phyloP scores from a whole-genome alignment of 345 rosid genomes.

The Eucalyptus curtisii region DNA sequence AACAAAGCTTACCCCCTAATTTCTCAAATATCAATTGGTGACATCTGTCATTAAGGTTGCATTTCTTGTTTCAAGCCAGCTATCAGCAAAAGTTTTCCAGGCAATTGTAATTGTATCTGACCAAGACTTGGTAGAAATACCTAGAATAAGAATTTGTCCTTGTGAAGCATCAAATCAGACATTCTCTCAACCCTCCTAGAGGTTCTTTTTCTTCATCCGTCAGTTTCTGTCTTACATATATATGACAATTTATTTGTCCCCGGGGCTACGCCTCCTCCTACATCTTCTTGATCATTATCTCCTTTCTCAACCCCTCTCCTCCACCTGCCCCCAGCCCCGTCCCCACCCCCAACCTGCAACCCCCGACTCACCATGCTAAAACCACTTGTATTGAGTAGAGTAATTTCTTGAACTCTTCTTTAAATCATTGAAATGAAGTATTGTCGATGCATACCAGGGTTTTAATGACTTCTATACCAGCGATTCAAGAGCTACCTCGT shows the following conservation, averaged over 20 bases:
- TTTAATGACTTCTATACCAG: background rate
- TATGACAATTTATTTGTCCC: background rate
- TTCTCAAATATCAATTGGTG: background rate
- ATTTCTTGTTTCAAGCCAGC: background rate
- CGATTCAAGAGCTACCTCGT: background rate
- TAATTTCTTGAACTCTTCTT: background rate
- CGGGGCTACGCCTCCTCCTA: background rate
- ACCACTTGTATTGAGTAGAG: background rate
- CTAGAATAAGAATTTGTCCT: background rate
- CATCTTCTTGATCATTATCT: background rate
- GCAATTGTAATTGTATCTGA: background rate
- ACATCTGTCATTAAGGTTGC: background rate
- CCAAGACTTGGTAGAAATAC: background rate
- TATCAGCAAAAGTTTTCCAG: background rate
- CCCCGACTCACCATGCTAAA: background rate
- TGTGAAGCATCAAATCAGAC: background rate
- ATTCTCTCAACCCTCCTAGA: background rate
- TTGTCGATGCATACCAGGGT: background rate
- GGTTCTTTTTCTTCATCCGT: background rate
- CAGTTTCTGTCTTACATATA: background rate
- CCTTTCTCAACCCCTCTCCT: background rate
- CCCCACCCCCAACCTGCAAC: accelerated
- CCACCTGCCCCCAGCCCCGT: background rate
- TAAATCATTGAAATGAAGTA: background rate
- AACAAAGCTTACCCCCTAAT: background rate